Evolutionary conservation across 495 filamentous ascomycete genomes (phyloP).

Genomic region (Trichodelitschia bisporula): DNA sequence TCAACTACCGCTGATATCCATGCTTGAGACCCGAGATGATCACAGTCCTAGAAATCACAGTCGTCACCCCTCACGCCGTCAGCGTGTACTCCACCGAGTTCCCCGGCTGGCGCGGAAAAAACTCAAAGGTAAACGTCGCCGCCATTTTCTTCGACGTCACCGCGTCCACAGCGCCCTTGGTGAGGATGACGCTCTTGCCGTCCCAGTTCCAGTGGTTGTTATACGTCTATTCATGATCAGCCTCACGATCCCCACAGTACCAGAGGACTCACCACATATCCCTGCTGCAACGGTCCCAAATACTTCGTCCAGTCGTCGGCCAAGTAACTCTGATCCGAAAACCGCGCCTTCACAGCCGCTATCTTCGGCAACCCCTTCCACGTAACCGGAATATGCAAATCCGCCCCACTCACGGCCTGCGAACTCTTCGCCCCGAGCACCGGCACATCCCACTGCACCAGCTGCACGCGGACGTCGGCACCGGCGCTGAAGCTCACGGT

Average conservation of each 20-base stretch:
- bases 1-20: too few relatives aligned
- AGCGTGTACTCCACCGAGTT: neutral
- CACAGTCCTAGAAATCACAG: too few relatives aligned
- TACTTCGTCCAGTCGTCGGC: slow-evolving; percentile 33
- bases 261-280: slow-evolving; percentile 16
- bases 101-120: neutral
- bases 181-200: slow-evolving; percentile 19
- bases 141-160: neutral
- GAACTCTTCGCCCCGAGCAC: slow-evolving; percentile 18
- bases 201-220: slow-evolving; percentile 27
- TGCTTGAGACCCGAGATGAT: too few relatives aligned
- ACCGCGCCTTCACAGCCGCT: slow-evolving; percentile 28
- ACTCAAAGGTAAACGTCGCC: neutral
- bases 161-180: slow-evolving; percentile 1
- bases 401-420: slow-evolving; percentile 18
- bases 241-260: slow-evolving; percentile 1
- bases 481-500: slow-evolving; percentile 28
- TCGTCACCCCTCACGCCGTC: too few relatives aligned
- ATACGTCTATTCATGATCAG: slow-evolving; percentile 15
- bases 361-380: slow-evolving; percentile 23
- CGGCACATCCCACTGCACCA: slow-evolving; percentile 27
- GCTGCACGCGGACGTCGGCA: slow-evolving; percentile 18
- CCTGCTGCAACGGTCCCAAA: slow-evolving; percentile 28
- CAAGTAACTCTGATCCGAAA: slow-evolving; percentile 22
- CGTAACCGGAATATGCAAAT: slow-evolving; percentile 25